Base-by-base conservation (phyloP, 2,329 filamentous ascomycete species). In the Verticillium albo-atrum region DNA sequence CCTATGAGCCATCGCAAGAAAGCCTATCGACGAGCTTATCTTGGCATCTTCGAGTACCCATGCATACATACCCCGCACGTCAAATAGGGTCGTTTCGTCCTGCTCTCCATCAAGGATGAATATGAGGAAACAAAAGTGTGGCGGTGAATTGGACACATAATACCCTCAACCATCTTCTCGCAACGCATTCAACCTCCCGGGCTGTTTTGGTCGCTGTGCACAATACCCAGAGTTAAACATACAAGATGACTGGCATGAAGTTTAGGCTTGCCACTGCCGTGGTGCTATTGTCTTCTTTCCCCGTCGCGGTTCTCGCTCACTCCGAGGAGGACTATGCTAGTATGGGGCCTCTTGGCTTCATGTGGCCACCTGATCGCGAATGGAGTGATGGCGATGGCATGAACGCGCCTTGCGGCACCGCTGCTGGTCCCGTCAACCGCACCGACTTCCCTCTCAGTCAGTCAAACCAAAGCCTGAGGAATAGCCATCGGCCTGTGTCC, bases 341-440 rank as follows among this genome's bases (percentile, higher is more conserved):
- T 55, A 59, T n/a, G 58, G 55, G 55, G 4, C 55, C 55, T 20
- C 37, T 56, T 23, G 55, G 37, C 55, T 56, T 56, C 55, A 56
- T 56, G 55, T 56, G 55, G 55, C 55, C 55, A 4, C 17, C 23
- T 14, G 55, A 56, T 30, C 55, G 55, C 26, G 25, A 56, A 56
- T 56, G 55, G 55, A 35, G 20, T 7, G 55, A 56, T 20, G 35
- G 30, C 17, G 25, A 30, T 3, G 55, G 32, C 25, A 56, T 56
- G 55, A 15, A n/a, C 12, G 55, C 34, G 6, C 55, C 55, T 23
- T 56, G 55, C 17, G 55, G 55, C n/a, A 42, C 55, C 55, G 10
- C 15, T 9, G 23, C 15, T 9, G 35, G 55, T 14, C 55, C 55
- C 25, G 27, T 30, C 55, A 50, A 56, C 25, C 34, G 55, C 25